These are phyloP conservation scores for Vigna mungo DNA, from an alignment of 306 rosid species.

Conservation along the genomic window DNA sequence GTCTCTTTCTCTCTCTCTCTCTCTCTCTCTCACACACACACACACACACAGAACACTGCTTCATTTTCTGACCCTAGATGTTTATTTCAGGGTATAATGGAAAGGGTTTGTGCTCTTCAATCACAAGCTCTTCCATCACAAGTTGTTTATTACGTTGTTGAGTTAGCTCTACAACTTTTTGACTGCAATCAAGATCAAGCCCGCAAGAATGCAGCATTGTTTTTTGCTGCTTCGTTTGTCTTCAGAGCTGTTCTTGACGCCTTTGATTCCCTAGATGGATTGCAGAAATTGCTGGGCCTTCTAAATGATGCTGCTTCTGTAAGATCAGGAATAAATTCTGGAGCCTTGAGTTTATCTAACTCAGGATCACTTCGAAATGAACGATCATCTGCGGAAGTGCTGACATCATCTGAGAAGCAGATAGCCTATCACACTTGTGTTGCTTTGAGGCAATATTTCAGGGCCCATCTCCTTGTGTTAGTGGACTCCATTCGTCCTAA, in stretches of 20 bases:
- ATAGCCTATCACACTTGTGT: conserved; percentile 94
- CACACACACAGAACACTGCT: background rate
- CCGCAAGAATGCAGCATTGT: conserved; percentile 90
- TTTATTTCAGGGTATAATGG: conserved; percentile 86
- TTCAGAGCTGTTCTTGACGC: conserved; percentile 97
- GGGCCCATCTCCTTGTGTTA: conserved; percentile 90
- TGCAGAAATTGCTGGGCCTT: conserved; percentile 79
- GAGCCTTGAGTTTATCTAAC: conserved; percentile 70
- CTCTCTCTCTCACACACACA: background rate
- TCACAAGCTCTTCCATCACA: conserved; percentile 87
- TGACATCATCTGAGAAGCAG: conserved; percentile 96
- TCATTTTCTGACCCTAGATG: conserved; percentile 30
- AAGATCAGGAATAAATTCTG: conserved; percentile 90
- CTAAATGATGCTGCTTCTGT: conserved; percentile 88
- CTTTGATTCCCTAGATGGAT: conserved; percentile 91
- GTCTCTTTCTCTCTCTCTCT: background rate
- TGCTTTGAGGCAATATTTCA: conserved; percentile 92
- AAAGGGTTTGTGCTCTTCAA: conserved; percentile 97
- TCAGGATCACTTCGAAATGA: conserved; percentile 85
- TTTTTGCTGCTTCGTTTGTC: conserved; percentile 92
- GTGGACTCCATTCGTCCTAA: conserved; percentile 94
- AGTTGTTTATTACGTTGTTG: conserved; percentile 79
- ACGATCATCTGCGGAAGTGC: conserved; percentile 81
- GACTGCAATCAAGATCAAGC: conserved; percentile 94
- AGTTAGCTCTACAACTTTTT: conserved; percentile 89